Evolutionary conservation across 768 basidiomycete species (phyloP).

Genomic region (Paxillus ammoniavirescens): DNA sequence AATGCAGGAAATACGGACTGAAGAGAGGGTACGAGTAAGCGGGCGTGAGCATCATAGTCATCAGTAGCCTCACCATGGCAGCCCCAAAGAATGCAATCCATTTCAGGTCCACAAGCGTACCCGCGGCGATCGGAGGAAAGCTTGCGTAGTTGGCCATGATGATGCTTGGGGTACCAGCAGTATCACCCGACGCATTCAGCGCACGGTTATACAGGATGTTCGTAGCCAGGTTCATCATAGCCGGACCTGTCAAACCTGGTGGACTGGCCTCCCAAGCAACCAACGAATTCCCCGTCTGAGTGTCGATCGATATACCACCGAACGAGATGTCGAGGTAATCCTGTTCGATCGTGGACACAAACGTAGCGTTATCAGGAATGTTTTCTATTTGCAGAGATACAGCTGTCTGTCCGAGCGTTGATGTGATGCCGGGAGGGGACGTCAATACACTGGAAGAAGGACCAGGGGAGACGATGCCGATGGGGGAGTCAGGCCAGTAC

Average conservation of each 20-base stretch:
- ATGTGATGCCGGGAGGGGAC: conserved; percentile 54
- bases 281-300: conserved; percentile 46
- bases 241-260: conserved; percentile 55
- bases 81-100: conserved; percentile 78
- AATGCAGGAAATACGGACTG: conserved; percentile 82
- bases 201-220: conserved; percentile 68
- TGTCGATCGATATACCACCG: conserved; percentile 69
- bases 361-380: conserved; percentile 57
- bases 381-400: conserved; percentile 36
- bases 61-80: conserved; percentile 51
- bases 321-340: conserved; percentile 55
- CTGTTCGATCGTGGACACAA: conserved; percentile 50
- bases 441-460: conserved; percentile 40
- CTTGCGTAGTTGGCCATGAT: conserved; percentile 56
- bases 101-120: conserved; percentile 60
- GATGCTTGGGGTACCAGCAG: conserved; percentile 40
- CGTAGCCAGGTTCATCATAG: conserved; percentile 64
- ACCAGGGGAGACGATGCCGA: conserved; percentile 32
- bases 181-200: conserved; percentile 48
- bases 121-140: conserved; percentile 56
- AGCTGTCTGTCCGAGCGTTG: conserved; percentile 44
- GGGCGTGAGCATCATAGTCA: background rate
- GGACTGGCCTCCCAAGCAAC: conserved; percentile 72
- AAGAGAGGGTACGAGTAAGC: background rate
- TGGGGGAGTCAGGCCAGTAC: conserved; percentile 52